These are phyloP conservation scores for Boletus sensibilis DNA, from an alignment of 768 basidiomycete species.

Conservation along the genomic window DNA sequence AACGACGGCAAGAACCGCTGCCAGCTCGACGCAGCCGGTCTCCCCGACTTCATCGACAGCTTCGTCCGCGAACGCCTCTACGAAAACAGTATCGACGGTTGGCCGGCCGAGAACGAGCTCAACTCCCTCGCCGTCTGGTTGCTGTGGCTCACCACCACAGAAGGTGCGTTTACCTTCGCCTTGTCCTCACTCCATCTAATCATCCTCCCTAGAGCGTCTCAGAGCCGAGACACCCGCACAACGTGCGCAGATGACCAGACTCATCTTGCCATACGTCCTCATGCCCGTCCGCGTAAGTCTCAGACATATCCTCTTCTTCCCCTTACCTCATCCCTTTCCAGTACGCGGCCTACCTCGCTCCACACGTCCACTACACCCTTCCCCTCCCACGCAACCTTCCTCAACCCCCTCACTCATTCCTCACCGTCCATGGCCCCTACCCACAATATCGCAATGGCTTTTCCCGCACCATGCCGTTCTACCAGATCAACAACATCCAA, in stretches of 20 bases:
- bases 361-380: conserved; percentile 57
- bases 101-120: conserved; percentile 52
- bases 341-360: conserved; percentile 59
- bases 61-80: conserved; percentile 50
- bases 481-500: conserved; percentile 30
- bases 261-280: conserved; percentile 47
- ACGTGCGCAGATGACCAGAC: conserved; percentile 30
- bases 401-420: conserved; percentile 28
- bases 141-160: conserved; percentile 58
- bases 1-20: conserved; percentile 64
- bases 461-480: conserved; percentile 32
- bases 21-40: conserved; percentile 54
- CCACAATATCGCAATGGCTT: conserved; percentile 43
- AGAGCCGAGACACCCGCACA: conserved; percentile 26
- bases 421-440: conserved; percentile 45
- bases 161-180: conserved; percentile 37
- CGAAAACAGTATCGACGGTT: conserved; percentile 43
- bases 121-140: conserved; percentile 61
- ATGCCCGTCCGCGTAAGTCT: conserved; percentile 49
- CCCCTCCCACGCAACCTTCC: conserved; percentile 38
- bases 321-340: conserved; percentile 24
- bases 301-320: too few relatives aligned
- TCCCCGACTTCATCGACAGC: conserved; percentile 44
- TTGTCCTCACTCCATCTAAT: conserved; percentile 13
- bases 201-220: conserved; percentile 29